Base-by-base conservation (phyloP, 2,329 filamentous ascomycete genomes). In the Stachybotrys elegans region DNA sequence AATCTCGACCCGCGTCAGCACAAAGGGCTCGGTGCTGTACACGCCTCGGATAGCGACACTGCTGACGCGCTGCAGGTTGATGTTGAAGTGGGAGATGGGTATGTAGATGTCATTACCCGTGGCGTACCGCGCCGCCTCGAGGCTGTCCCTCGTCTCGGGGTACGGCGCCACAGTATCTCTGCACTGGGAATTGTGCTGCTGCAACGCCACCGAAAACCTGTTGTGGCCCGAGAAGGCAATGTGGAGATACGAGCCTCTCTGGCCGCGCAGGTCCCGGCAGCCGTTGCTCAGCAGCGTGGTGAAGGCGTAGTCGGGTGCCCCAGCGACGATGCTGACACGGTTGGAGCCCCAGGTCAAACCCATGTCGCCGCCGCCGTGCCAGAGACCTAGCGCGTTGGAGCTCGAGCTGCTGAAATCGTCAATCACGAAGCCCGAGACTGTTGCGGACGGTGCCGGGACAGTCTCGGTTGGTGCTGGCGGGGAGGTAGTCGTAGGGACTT, bases 311-410 rank as follows among this genome's bases (percentile, higher is more conserved):
- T 84, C 81, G 8, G 53, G 45, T 57, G 45, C 51, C 43, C 55
- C 22, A 50, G 60, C 57, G 57, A 60, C 58, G 51, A 67, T 27
- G 47, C 70, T 76, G 48, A 85, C 63, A 47, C 68, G 70, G 48
- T 71, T 72, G 42, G 62, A 60, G n/a, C 68, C 67, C 52, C 76
- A 76, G 12, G 71, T 73, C 20, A 78, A 60, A 5, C 62, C 67
- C 55, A 83, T 72, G 14, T 85, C 81, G 38, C 82, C 80, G n/a
- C 70, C 70, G 9, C 83, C 83, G 58, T 86, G 82, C 75, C 80
- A 86, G 60, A 78, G 74, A 3, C 75, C 76, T 3, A 86, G 70
- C 16, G 76, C 72, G 54, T 87, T 86, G 21, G 62, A 70, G 48
- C 70, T 63, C 3, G 61, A 45, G 50, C 69, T 70, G 27, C 62